Conservation (phyloP, 768 basidiomycete species). For the Clathrus columnatus region DNA sequence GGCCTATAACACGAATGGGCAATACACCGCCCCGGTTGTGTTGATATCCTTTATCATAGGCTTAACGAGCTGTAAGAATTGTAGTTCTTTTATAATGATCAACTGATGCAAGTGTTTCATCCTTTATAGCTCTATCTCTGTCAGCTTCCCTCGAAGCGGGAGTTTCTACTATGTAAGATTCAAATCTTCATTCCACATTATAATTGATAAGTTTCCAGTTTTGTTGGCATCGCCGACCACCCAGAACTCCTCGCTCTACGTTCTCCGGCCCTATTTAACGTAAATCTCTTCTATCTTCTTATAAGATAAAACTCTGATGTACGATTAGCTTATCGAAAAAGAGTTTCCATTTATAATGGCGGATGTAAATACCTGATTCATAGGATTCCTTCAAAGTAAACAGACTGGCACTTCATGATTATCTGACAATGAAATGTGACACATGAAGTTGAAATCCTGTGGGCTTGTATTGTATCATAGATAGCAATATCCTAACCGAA, state of each 20-base stretch:
- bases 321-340: no score
- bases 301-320: neutral
- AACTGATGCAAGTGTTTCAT: neutral
- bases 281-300: slow-evolving; percentile 23
- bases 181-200: neutral
- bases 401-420: no score
- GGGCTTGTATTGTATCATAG: no score
- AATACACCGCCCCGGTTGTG: slow-evolving; percentile 70
- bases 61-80: slow-evolving; percentile 52
- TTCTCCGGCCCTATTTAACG: slow-evolving; percentile 61
- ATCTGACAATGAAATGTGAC: no score
- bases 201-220: slow-evolving; percentile 30
- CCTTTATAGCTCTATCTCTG: slow-evolving; percentile 47
- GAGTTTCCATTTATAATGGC: no score
- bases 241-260: slow-evolving; percentile 67
- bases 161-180: slow-evolving; percentile 71
- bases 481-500: neutral
- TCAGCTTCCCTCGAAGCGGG: slow-evolving; percentile 75
- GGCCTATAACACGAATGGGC: slow-evolving; percentile 61
- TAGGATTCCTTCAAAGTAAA: no score
- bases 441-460: no score
- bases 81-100: neutral
- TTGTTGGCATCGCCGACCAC: slow-evolving; percentile 80
- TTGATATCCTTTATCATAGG: slow-evolving; percentile 80
- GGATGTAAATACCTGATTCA: no score